phyloP scores from a whole-genome alignment of 1,284 basidiomycete genomes.

The Ustilago nuda region DNA sequence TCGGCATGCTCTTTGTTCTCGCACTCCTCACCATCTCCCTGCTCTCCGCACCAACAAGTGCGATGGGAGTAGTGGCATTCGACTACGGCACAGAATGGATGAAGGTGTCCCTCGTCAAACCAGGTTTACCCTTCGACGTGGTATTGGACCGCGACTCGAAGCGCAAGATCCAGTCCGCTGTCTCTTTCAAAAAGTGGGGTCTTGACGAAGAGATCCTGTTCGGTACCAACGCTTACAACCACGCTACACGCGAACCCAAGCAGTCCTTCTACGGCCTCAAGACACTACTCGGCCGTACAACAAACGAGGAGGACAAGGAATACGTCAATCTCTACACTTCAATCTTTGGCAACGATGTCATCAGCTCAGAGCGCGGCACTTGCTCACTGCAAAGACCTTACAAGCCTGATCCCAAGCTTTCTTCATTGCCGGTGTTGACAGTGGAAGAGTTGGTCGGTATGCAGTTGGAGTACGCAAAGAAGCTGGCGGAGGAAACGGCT shows the following conservation, averaged over 20 bases:
- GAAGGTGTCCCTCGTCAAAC: constrained; percentile 95
- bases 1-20: constrained; percentile 32
- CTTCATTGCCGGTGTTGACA: constrained; percentile 58
- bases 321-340: constrained; percentile 37
- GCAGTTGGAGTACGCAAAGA: constrained; percentile 90
- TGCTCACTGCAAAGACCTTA: constrained; percentile 50
- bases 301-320: constrained; percentile 36
- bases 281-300: constrained; percentile 77
- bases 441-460: constrained; percentile 93
- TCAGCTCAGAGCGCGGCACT: constrained; percentile 51
- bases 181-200: constrained; percentile 65
- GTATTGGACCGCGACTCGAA: constrained; percentile 96
- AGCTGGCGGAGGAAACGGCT: constrained; percentile 83
- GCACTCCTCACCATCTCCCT: constrained; percentile 32
- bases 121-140: constrained; percentile 94
- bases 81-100: constrained; percentile 69
- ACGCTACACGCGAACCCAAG: constrained; percentile 87
- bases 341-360: constrained; percentile 58
- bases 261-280: constrained; percentile 90
- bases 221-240: constrained; percentile 85
- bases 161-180: constrained; percentile 90
- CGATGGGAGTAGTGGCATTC: constrained; percentile 67
- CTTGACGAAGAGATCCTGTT: constrained; percentile 79
- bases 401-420: constrained; percentile 40
- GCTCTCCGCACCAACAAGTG: constrained; percentile 28